phyloP scores from a whole-genome alignment of 257 asterid species.

The Prunella vulgaris region DNA sequence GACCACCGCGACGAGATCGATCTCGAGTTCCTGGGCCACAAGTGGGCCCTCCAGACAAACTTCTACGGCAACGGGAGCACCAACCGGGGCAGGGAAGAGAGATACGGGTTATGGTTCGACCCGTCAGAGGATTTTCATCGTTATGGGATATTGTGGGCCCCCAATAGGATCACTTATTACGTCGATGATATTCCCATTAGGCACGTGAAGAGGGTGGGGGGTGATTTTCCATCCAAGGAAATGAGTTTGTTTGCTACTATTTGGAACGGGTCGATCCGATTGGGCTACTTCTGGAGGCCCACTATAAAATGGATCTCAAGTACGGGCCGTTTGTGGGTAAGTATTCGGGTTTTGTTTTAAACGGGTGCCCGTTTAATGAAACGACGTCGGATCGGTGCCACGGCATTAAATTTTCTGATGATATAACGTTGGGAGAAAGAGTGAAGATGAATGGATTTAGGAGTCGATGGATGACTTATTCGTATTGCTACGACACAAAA shows the following conservation, averaged over 20 bases:
- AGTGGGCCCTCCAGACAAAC: conserved; percentile 38
- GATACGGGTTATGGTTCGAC: conserved; percentile 34
- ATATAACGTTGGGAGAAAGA: conserved; percentile 15
- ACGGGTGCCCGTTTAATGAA: conserved; percentile 26
- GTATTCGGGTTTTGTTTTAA: conserved; percentile 28
- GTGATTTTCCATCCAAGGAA: conserved; percentile 39
- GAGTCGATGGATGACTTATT: conserved; percentile 31
- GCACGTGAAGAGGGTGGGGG: conserved; percentile 29
- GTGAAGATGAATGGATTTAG: conserved; percentile 28
- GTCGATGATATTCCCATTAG: conserved; percentile 41
- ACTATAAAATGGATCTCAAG: conserved; percentile 23
- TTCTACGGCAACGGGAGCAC: conserved; percentile 38
- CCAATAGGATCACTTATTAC: conserved; percentile 23
- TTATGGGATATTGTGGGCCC: conserved; percentile 35
- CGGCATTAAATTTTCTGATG: not conserved
- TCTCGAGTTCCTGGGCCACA: conserved; percentile 37
- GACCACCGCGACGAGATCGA: conserved; percentile 38
- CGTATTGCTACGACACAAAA: conserved; percentile 33
- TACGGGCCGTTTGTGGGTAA: conserved; percentile 36
- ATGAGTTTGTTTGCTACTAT: conserved; percentile 43
- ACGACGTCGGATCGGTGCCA: not conserved
- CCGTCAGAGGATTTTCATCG: conserved; percentile 38
- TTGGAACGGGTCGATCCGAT: conserved; percentile 47
- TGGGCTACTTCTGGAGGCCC: conserved; percentile 46
- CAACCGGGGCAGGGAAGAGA: conserved; percentile 37